phyloP scores from a whole-genome alignment of 2,329 filamentous ascomycete species.

The Colletotrichum navitas region DNA sequence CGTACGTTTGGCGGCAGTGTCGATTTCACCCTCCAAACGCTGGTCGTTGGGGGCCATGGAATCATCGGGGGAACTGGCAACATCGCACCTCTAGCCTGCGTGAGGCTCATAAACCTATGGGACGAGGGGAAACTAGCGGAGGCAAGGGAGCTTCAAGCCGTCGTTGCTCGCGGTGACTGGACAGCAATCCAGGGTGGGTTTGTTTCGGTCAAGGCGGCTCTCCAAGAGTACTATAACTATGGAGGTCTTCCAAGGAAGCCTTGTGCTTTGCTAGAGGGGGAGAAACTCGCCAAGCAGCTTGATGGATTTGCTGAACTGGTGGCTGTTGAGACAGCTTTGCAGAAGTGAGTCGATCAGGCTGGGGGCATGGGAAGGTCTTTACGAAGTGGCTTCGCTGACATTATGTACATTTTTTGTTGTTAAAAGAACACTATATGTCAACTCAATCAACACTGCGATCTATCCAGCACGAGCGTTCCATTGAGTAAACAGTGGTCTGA shows the following conservation, averaged over 20 bases:
- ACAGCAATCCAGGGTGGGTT: conserved; percentile 76
- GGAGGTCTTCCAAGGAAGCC: conserved; percentile 71
- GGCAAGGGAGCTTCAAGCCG: conserved; percentile 72
- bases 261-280: conserved; percentile 49
- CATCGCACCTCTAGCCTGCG: conserved; percentile 74
- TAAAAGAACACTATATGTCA: neutral
- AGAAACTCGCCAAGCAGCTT: conserved; percentile 46
- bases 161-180: conserved; percentile 78
- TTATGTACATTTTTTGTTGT: neutral
- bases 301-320: conserved; percentile 49
- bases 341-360: neutral
- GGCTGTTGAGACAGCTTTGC: conserved; percentile 44
- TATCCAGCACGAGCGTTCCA: too few species aligned
- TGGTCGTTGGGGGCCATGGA: conserved; percentile 78
- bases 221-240: conserved; percentile 74
- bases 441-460: neutral
- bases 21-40: conserved; percentile 79
- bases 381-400: neutral
- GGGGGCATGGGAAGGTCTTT: too few species aligned
- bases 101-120: conserved; percentile 71
- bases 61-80: conserved; percentile 81
- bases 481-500: too few species aligned
- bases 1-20: conserved; percentile 79
- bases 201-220: conserved; percentile 75
- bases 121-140: conserved; percentile 67